Conservation (phyloP, 768 basidiomycete species). For the Lentinus brumalis region DNA sequence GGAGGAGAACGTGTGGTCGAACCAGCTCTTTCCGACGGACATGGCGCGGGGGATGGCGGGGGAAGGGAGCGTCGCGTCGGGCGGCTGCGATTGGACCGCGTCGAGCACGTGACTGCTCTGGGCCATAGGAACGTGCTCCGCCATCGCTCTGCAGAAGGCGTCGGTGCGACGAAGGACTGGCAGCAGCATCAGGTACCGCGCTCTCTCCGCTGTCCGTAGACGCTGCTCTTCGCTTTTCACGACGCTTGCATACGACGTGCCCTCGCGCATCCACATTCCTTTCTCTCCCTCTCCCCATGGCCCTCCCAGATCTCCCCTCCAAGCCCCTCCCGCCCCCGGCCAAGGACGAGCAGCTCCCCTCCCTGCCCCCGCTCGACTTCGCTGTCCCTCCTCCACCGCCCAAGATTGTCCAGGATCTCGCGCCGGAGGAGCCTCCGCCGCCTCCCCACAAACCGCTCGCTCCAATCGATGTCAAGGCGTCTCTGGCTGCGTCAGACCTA, state of each 20-base stretch:
- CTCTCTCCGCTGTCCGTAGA: not conserved
- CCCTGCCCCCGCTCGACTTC: slow-evolving; percentile 26
- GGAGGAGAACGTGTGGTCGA: slow-evolving; percentile 47
- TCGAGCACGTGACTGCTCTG: slow-evolving; percentile 6
- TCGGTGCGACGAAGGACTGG: not conserved
- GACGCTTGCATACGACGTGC: not conserved
- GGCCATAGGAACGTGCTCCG: slow-evolving; percentile 11
- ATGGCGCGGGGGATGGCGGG: not conserved
- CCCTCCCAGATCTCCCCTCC: slow-evolving; percentile 18
- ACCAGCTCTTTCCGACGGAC: slow-evolving; percentile 35
- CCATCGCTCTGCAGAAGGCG: not conserved
- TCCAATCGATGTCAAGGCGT: slow-evolving; percentile 20
- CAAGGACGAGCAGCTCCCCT: slow-evolving; percentile 34
- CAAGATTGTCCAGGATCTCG: slow-evolving; percentile 21
- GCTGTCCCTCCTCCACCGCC: slow-evolving; percentile 28
- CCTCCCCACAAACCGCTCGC: slow-evolving; percentile 11
- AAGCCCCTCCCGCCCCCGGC: slow-evolving; percentile 34
- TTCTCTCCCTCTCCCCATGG: slow-evolving; percentile 15
- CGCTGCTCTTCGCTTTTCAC: not conserved
- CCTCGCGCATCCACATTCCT: slow-evolving; percentile 5
- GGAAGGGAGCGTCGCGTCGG: slow-evolving; percentile 5
- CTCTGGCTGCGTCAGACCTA: slow-evolving; percentile 13
- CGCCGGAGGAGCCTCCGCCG: slow-evolving; percentile 5
- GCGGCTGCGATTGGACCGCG: slow-evolving; percentile 5
- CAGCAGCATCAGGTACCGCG: not conserved